Evolutionary conservation across 345 rosid species (phyloP), one percentile per base, ranked within the genome.

Genomic region (Lumnitzera littorea): DNA sequence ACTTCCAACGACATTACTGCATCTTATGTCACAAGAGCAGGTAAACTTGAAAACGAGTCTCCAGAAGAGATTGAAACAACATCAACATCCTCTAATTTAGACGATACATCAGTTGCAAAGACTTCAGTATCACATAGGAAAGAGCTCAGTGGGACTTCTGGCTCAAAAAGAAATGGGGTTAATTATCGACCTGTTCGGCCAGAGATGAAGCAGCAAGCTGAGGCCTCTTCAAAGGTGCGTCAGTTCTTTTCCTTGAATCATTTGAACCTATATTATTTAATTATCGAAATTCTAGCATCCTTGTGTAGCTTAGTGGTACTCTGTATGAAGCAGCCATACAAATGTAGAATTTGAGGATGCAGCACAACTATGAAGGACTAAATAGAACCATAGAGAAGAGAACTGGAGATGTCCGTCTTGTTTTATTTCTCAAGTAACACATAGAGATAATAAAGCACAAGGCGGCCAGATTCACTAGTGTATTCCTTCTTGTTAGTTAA

Each of bases 191-290:
- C 68, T 24, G 16, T 23, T 52, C 25, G 20, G 17, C 54, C 54
- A 63, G 70, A 62, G 60, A 41, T 17, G 55, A 78, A 56, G 55
- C 72, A 41, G 60, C 69, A 57, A 29, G 50, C 51, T 3, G 65
- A 67, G 24, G 59, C 75, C 50, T 51, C 76, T 56, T 65, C 85
- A 57, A 77, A 74, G 73, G 84, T 76, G 48, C 48, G 50, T 15
- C 2, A 53, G 58, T 16, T 24, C 13, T 56, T 54, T 23, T 5
- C 50, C 53, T 55, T 49, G 27, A 50, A 46, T 53, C 20, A 10
- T 16, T 46, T 47, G 36, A 4, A 31, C 15, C 46, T 65, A 27
- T 16, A 53, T 54, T 36, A 9, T 36, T 6, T 36, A 5, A 4
- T 9, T 36, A 9, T 36, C 43, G 3, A 36, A 5, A 36, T 36